Evolutionary conservation across 495 filamentous ascomycete genomes (phyloP).

Genomic region (Sphaerosporella brunnea): DNA sequence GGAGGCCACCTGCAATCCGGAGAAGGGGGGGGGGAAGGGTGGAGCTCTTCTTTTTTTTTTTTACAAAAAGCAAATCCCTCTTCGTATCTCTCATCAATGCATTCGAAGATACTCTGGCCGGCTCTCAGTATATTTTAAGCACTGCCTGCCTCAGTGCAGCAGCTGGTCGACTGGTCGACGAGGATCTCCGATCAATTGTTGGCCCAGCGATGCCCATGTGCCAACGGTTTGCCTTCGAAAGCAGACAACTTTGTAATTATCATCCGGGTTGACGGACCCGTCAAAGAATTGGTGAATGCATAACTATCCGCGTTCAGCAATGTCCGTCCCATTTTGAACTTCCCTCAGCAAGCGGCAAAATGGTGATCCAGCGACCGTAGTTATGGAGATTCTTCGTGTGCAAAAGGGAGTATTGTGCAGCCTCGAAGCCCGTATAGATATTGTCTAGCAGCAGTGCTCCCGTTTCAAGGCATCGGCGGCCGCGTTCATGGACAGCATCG

Average conservation of each 20-base stretch:
- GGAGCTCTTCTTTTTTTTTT: no score
- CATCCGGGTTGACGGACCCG: constrained; percentile 16
- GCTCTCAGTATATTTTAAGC: no score
- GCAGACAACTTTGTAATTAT: constrained; percentile 27
- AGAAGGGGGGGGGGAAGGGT: no score
- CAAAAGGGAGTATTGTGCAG: constrained; percentile 29
- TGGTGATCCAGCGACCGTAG: constrained; percentile 26
- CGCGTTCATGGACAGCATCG: constrained; percentile 25
- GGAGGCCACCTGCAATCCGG: no score
- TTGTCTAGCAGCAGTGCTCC: constrained; percentile 10
- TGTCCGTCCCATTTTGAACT: constrained; percentile 28
- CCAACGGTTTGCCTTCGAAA: no score
- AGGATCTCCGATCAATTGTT: constrained; percentile 25
- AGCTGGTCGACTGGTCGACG: constrained; percentile 27
- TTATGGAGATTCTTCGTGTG: constrained; percentile 18
- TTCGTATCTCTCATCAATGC: no score
- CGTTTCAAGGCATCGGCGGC: constrained; percentile 27
- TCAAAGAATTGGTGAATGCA: constrained; percentile 25
- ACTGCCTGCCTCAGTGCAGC: constrained; percentile 29
- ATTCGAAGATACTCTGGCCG: constrained; percentile 31
- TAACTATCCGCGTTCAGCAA: constrained; percentile 25
- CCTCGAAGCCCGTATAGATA: constrained; percentile 24
- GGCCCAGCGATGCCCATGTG: constrained; percentile 25
- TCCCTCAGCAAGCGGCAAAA: constrained; percentile 8
- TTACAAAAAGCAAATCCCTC: no score